Evolutionary conservation across 1,139 yeast genomes (phyloP), one percentile per base, ranked within the genome.

Genomic region (Spathaspora sp.): DNA sequence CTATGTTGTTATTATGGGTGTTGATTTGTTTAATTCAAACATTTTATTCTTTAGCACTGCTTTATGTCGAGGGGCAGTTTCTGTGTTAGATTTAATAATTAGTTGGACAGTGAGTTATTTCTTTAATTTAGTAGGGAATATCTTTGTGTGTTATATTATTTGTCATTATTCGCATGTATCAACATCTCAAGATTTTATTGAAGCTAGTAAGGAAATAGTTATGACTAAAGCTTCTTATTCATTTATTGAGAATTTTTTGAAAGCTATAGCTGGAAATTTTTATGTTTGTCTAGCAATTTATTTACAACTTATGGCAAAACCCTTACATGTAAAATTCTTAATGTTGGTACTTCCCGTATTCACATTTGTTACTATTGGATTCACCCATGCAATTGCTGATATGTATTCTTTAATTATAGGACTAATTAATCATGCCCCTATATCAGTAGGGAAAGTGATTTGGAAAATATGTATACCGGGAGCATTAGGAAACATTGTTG

Each of bases 311-410:
- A 78, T 86, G 82, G 86, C 86, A 7, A 86, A 84, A 56, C 95
- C 95, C 0, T 57, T 84, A n/a, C 95, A 87, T 58, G 95, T 88
- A 37, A 86, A 86, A 56, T 73, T 84, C 41, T 40, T 85, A n/a
- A 65, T 84, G 69, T 76, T 87, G 68, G 55, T 72, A 7, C 59
- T 86, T 20, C 95, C 95, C 0, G 72, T 87, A 10, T 84, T 86
- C 63, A 80, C 90, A 0, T 85, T 87, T 61, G 95, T 86, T 7
- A 56, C 82, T 1, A 70, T 84, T 69, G 95, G 95, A 0, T 87
- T 82, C 62, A 81, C 89, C 4, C 95, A 88, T 59, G 81, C 81
- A 2, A 89, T 88, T 8, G 95, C 95, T 1, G 95, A 88, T 61
- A 86, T 87, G 91, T 81, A 72, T 54, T 56, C 85, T 48, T 59